Conservation (phyloP, 306 rosid genomes). For the Rubus parviflorus region DNA sequence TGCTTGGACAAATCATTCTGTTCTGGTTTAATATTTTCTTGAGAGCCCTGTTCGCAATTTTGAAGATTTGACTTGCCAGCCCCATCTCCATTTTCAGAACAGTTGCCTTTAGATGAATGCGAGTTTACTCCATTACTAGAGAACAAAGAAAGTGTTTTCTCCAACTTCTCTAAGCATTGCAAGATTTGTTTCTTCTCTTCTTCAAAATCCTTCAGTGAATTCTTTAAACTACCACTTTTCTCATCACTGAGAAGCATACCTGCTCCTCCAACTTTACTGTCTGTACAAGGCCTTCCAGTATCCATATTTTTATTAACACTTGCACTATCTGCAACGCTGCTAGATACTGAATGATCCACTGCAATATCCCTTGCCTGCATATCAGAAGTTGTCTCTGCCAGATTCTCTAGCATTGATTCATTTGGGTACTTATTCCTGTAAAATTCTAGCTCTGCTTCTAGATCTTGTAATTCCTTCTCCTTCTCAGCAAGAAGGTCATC, state of each 20-base stretch:
- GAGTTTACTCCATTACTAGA: slow-evolving; percentile 22
- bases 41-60: slow-evolving; percentile 21
- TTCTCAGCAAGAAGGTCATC: slow-evolving; percentile 64
- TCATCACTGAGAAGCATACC: slow-evolving; percentile 23
- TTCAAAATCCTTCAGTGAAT: slow-evolving; percentile 45
- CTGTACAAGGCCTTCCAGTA: slow-evolving; percentile 31
- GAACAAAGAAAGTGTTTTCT: slow-evolving; percentile 59
- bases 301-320: slow-evolving; percentile 26
- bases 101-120: slow-evolving; percentile 28
- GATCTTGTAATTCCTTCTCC: slow-evolving; percentile 71
- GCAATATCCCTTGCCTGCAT: slow-evolving; percentile 72
- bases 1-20: slow-evolving; percentile 27
- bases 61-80: slow-evolving; percentile 12
- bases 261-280: slow-evolving; percentile 33
- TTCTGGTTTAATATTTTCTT: slow-evolving; percentile 27
- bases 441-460: slow-evolving; percentile 61
- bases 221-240: slow-evolving; percentile 31
- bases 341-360: slow-evolving; percentile 52
- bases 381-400: slow-evolving; percentile 42
- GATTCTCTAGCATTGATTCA: slow-evolving; percentile 41
- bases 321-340: slow-evolving; percentile 31
- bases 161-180: slow-evolving; percentile 61
- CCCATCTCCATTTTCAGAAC: slow-evolving; percentile 31
- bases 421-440: slow-evolving; percentile 50
- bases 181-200: slow-evolving; percentile 58